Conservation (phyloP, 345 rosid genomes). For the Combretum micranthum region DNA sequence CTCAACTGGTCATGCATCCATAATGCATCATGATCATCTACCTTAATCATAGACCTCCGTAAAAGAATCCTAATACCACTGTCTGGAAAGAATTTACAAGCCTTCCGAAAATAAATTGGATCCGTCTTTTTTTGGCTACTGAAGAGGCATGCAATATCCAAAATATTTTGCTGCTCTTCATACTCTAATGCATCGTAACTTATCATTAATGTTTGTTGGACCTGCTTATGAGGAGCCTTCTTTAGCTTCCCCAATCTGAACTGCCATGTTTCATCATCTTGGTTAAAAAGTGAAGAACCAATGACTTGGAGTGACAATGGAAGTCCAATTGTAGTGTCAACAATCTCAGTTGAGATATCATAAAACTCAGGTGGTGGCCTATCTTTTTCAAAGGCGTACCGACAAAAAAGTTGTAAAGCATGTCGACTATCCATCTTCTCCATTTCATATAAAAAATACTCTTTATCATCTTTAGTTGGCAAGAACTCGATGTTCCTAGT, state of each 20-base stretch:
- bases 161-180: neutral
- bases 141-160: neutral
- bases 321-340: no score
- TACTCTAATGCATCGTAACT: neutral
- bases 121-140: neutral
- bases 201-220: neutral
- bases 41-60: neutral
- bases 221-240: neutral
- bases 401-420: no score
- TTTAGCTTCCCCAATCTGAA: neutral
- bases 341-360: no score
- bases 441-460: no score
- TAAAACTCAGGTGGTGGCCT: no score
- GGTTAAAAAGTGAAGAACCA: neutral
- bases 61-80: neutral
- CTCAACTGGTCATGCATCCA: neutral
- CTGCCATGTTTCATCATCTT: neutral
- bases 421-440: no score
- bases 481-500: no score
- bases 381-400: no score
- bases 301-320: neutral
- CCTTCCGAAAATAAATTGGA: neutral
- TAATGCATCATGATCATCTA: neutral
- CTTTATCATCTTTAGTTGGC: no score
- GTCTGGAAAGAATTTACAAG: neutral